Base-by-base conservation (phyloP, 177 flowering plant genomes). In the Vitis hybrid region DNA sequence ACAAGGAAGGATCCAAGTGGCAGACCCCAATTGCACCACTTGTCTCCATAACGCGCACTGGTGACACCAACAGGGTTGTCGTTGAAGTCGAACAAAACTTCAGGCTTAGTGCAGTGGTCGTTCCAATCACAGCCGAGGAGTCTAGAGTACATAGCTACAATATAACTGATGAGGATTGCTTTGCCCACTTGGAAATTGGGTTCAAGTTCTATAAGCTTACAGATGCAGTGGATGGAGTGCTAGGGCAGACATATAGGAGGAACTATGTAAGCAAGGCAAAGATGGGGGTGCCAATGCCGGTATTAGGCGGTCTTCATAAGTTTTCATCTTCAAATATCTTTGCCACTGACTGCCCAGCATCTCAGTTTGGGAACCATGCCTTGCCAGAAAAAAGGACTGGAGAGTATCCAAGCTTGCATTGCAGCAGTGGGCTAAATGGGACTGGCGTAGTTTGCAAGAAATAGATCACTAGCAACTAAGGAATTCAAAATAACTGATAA, bases 181-280 rank as follows among this genome's bases (percentile, higher is more conserved):
- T 74, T 34, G 77, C 73, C 50, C 77, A 74, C n/a, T 55, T 74
- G 40, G 77, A 74, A 10, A n/a, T 74, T 14, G 63, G 70, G 51
- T 74, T 74, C 56, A 74, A 74, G 60, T 74, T 74, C 52, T 69
- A 64, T 60, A 56, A 60, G 3, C 32, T 74, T 9, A 69, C 45
- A 4, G 62, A 59, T 15, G 45, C 2, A 2, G 77, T 74, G 17
- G 45, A 64, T 57, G 77, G 77, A 18, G 68, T 74, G 45, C 14
- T 74, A 12, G 77, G 77, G 8, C 72, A 74, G 49, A 74, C 77
- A 14, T 74, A 74, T 19, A 58, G 56, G 5, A 26, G n/a, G n/a
- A 58, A 64, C 40, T 74, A 69, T 58, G 72, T 69, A 23, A 68
- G 69, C 40, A 56, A 19, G n/a, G 65, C 45, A 3, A 74, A 74